These are phyloP conservation scores for Trifolium pratense DNA, from an alignment of 306 rosid species.

Conservation along the genomic window DNA sequence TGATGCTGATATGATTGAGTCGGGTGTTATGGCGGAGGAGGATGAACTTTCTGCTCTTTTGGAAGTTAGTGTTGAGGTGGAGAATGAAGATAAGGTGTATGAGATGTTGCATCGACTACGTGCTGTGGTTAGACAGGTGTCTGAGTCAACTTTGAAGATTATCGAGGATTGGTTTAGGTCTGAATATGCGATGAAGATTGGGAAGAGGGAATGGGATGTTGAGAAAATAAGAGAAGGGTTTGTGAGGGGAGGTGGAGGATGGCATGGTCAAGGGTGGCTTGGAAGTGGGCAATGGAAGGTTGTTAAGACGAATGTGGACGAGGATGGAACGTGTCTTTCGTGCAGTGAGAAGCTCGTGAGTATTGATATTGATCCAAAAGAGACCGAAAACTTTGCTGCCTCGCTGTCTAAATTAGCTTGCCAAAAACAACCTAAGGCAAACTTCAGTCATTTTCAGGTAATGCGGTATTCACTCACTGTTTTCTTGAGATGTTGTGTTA, in stretches of 20 bases:
- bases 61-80: conserved; percentile 53
- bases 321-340: conserved; percentile 61
- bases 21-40: conserved; percentile 69
- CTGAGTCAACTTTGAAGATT: conserved; percentile 62
- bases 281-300: conserved; percentile 86
- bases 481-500: conserved; percentile 32
- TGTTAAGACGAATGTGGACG: conserved; percentile 66
- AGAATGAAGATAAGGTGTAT: conserved; percentile 69
- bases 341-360: conserved; percentile 76
- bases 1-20: conserved; percentile 72
- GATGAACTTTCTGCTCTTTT: conserved; percentile 75
- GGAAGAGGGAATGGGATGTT: conserved; percentile 69
- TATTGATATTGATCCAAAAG: conserved; percentile 87
- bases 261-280: conserved; percentile 99
- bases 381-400: conserved; percentile 73
- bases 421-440: conserved; percentile 58
- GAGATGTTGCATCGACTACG: conserved; percentile 79
- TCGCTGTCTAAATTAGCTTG: conserved; percentile 75
- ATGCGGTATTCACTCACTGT: conserved; percentile 39
- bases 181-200: conserved; percentile 55
- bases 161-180: conserved; percentile 79
- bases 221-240: conserved; percentile 60
- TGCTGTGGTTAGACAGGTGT: conserved; percentile 72
- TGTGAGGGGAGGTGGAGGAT: conserved; percentile 84
- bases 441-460: conserved; percentile 75